Conservation (phyloP, 805 yeast genomes). For the Brettanomyces anomalus region DNA sequence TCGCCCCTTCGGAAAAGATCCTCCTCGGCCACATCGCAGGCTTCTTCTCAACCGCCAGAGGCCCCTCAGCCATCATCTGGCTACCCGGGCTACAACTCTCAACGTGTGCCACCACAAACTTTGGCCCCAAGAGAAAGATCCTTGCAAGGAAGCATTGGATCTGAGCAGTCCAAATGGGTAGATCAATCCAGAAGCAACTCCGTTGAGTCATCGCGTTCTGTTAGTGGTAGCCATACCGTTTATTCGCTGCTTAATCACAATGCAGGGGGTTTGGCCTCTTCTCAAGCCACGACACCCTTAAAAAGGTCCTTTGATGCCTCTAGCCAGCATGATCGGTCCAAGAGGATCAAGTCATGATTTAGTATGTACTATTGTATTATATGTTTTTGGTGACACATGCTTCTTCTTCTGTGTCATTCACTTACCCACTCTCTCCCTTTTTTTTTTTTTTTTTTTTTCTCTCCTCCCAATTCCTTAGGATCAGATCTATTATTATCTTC, state of each 20-base stretch:
- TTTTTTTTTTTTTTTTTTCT: too few species aligned
- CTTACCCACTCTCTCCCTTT: too few species aligned
- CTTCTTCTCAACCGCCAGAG: not conserved
- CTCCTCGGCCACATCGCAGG: constrained; percentile 5
- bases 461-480: too few species aligned
- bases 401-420: too few species aligned
- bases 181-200: constrained; percentile 10
- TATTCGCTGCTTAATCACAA: constrained; percentile 14
- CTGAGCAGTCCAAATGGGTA: not conserved
- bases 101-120: not conserved
- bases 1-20: constrained; percentile 4
- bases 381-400: too few species aligned
- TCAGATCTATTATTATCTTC: too few species aligned
- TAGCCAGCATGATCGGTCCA: too few species aligned
- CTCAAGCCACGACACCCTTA: not conserved
- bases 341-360: too few species aligned
- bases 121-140: not conserved
- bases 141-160: not conserved
- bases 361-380: too few species aligned
- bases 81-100: not conserved
- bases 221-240: constrained; percentile 10
- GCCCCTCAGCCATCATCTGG: not conserved
- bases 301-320: too few species aligned
- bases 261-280: not conserved
- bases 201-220: constrained; percentile 7